Conservation (phyloP, 2,329 filamentous ascomycete species). For the Xylaria sp. region DNA sequence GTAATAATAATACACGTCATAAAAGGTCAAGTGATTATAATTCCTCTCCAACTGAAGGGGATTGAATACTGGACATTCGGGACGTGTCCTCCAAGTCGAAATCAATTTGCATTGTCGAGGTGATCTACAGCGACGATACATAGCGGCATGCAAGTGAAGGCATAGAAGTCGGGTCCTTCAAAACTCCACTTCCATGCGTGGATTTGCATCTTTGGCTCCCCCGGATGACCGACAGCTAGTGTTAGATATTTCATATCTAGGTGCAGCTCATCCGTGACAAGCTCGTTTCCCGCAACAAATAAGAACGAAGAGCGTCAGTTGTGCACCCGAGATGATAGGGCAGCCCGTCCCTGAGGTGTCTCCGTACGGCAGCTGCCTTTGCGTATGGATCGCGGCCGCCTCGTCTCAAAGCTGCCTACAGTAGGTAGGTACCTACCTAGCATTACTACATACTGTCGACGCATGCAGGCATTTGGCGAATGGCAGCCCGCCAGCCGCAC, state of each 20-base stretch:
- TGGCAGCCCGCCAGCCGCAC: slow-evolving; percentile 18
- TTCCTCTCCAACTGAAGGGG: background rate
- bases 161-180: background rate
- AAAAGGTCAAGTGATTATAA: background rate
- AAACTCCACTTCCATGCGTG: slow-evolving; percentile 8
- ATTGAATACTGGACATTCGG: background rate
- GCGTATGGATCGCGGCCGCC: slow-evolving; percentile 6
- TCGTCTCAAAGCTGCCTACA: slow-evolving; percentile 8
- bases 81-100: background rate
- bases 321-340: slow-evolving; percentile 21
- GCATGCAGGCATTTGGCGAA: slow-evolving; percentile 25
- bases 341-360: background rate
- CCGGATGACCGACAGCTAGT: slow-evolving; percentile 21
- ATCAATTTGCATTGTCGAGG: slow-evolving; percentile 1
- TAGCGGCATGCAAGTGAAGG: slow-evolving; percentile 15
- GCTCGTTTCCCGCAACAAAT: slow-evolving; percentile 17
- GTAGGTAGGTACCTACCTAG: background rate
- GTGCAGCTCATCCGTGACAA: slow-evolving; percentile 15
- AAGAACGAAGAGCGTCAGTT: background rate
- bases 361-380: background rate
- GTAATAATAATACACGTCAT: background rate
- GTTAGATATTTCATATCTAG: slow-evolving; percentile 10
- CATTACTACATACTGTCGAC: slow-evolving; percentile 6
- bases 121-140: slow-evolving; percentile 9
- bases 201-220: slow-evolving; percentile 18